A percentile compares a stretch with the other conserved stretches of the same genome.
phyloP scores from a whole-genome alignment of 2,329 filamentous ascomycete species.

The Acrodontium crateriforme region DNA sequence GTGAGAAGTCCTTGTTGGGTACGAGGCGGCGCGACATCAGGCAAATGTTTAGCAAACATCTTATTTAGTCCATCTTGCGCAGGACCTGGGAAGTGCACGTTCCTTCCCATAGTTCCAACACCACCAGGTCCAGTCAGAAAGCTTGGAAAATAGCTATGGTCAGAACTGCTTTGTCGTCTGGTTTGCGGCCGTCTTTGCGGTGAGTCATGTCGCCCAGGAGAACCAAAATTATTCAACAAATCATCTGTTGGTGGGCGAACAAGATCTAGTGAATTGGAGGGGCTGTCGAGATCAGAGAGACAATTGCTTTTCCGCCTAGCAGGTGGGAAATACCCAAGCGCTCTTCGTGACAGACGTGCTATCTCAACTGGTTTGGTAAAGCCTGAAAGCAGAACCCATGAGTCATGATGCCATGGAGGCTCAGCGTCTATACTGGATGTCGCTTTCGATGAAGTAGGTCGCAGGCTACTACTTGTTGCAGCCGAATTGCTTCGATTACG shows the following conservation, averaged over 20 bases:
- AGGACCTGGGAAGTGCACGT: conserved; percentile 62
- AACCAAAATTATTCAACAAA: conserved; percentile 10
- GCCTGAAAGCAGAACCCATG: conserved; percentile 73
- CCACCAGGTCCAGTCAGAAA: conserved; percentile 74
- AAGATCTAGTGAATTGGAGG: conserved; percentile 50
- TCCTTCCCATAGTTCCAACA: conserved; percentile 65
- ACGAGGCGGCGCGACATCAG: conserved; percentile 49
- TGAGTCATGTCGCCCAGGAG: conserved; percentile 21
- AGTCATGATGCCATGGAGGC: conserved; percentile 68
- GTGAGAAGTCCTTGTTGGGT: conserved; percentile 43
- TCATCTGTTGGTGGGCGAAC: conserved; percentile 23
- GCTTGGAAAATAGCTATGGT: conserved; percentile 25
- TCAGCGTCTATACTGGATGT: conserved; percentile 39
- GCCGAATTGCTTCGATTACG: conserved; percentile 25
- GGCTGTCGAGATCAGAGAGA: conserved; percentile 46
- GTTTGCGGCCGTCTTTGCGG: conserved; percentile 27
- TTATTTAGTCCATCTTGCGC: conserved; percentile 73
- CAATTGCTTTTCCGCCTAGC: conserved; percentile 75
- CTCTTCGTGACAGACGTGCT: conserved; percentile 63
- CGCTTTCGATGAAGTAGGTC: conserved; percentile 21
- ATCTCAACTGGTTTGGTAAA: conserved; percentile 65
- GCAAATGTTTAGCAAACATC: conserved; percentile 71
- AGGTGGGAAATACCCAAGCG: conserved; percentile 83
- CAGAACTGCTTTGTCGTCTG: conserved; percentile 25
- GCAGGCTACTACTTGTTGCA: conserved; percentile 20